phyloP scores from a whole-genome alignment of 2,329 filamentous ascomycete genomes.

The Botrytis galanthina region DNA sequence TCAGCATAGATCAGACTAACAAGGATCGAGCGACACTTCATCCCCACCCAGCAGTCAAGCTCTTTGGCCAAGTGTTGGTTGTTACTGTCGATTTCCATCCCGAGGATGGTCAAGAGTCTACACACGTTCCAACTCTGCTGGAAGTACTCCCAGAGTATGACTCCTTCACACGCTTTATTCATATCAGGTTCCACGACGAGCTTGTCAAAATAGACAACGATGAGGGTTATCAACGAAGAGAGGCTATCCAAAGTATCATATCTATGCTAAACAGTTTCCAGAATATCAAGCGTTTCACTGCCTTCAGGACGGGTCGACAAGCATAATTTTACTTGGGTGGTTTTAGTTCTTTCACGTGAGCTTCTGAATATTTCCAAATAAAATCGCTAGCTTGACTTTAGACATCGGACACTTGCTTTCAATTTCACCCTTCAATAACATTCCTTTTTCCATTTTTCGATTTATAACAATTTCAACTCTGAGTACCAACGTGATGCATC shows the following conservation, averaged over 20 bases:
- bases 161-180: background rate
- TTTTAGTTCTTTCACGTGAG: background rate
- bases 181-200: background rate
- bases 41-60: background rate
- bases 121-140: background rate
- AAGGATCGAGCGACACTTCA: background rate
- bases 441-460: background rate
- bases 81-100: background rate
- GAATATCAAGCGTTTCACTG: background rate
- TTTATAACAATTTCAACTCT: no score
- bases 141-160: background rate
- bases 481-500: fast-evolving
- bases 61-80: background rate
- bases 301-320: background rate
- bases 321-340: no score
- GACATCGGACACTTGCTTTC: background rate
- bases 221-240: background rate
- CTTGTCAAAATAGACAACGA: background rate
- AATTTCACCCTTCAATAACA: no score
- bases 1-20: background rate
- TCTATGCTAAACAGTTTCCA: background rate
- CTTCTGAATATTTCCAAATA: background rate
- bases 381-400: background rate
- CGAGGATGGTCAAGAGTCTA: background rate
- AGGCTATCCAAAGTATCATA: background rate